phyloP scores from a whole-genome alignment of 208 protist genomes.

The Leishmania arabica region DNA sequence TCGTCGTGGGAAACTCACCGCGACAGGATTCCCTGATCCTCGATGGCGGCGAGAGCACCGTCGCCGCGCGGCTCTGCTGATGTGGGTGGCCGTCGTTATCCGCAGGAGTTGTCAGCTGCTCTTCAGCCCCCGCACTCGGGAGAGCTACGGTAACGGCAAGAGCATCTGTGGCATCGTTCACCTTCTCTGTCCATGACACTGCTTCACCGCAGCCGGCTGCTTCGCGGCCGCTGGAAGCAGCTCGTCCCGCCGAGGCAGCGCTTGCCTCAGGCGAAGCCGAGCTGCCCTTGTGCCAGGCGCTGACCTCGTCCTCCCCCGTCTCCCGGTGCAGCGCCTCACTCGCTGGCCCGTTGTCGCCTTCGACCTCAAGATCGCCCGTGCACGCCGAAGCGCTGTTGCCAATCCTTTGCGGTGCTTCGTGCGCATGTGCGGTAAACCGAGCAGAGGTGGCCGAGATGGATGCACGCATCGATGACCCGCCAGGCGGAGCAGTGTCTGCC shows the following conservation, averaged over 20 bases:
- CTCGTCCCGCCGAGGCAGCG: too few relatives aligned
- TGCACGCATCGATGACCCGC: not conserved
- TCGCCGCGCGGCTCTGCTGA: not conserved
- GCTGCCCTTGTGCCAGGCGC: not conserved
- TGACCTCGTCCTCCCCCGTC: not conserved
- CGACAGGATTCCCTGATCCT: not conserved
- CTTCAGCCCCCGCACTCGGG: not conserved
- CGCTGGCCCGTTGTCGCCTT: not conserved
- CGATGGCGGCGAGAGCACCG: not conserved
- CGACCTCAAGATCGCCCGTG: not conserved
- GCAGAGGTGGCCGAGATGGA: not conserved
- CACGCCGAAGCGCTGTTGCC: not conserved
- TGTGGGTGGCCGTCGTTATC: not conserved
- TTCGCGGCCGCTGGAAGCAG: not conserved
- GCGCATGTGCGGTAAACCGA: not conserved
- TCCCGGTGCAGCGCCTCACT: not conserved
- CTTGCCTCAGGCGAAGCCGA: too few relatives aligned
- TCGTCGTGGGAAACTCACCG: not conserved
- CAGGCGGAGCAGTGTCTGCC: not conserved
- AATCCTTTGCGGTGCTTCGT: not conserved
- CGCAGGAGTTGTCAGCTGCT: too few relatives aligned
- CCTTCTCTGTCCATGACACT: not conserved
- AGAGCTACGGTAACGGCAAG: not conserved
- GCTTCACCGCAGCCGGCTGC: not conserved
- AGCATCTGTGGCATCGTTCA: not conserved